Evolutionary conservation across 208 protist species (phyloP).

Genomic region (Leishmania gerbilli): DNA sequence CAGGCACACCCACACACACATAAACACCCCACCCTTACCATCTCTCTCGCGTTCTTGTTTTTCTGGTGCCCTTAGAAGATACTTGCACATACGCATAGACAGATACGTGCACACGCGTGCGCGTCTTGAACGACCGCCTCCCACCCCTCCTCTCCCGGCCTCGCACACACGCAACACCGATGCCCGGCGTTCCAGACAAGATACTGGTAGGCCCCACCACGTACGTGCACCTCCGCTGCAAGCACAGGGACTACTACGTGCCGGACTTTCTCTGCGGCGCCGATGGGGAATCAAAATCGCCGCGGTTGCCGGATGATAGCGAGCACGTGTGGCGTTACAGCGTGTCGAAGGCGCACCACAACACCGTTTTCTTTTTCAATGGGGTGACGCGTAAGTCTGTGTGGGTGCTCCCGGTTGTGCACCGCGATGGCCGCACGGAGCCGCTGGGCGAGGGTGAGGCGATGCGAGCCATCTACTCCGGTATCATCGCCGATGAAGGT

Average conservation of each 20-base stretch:
- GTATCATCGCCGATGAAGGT: not conserved
- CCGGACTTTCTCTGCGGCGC: slow-evolving; percentile 30
- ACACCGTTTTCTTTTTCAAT: slow-evolving; percentile 76
- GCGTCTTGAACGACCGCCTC: not conserved
- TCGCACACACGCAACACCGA: not conserved
- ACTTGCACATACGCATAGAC: not conserved
- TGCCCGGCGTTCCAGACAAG: slow-evolving; percentile 39
- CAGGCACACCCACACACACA: not conserved
- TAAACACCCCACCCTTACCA: not conserved
- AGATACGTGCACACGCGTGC: not conserved
- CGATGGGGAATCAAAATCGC: not conserved
- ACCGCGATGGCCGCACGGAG: slow-evolving; percentile 25
- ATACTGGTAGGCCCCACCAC: slow-evolving; percentile 54
- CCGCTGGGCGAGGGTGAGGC: slow-evolving; percentile 27
- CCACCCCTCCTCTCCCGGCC: not conserved
- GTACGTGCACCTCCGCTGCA: slow-evolving; percentile 49
- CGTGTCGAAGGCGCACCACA: slow-evolving; percentile 49
- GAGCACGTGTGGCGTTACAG: slow-evolving; percentile 58
- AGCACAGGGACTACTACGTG: slow-evolving; percentile 53
- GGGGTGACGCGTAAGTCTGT: slow-evolving; percentile 33
- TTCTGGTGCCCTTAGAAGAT: not conserved
- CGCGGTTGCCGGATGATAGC: slow-evolving; percentile 15
- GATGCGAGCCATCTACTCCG: slow-evolving; percentile 20
- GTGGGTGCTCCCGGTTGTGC: slow-evolving; percentile 67
- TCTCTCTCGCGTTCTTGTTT: not conserved